Conservation (phyloP, 441 rosid genomes). For the Hura crepitans region DNA sequence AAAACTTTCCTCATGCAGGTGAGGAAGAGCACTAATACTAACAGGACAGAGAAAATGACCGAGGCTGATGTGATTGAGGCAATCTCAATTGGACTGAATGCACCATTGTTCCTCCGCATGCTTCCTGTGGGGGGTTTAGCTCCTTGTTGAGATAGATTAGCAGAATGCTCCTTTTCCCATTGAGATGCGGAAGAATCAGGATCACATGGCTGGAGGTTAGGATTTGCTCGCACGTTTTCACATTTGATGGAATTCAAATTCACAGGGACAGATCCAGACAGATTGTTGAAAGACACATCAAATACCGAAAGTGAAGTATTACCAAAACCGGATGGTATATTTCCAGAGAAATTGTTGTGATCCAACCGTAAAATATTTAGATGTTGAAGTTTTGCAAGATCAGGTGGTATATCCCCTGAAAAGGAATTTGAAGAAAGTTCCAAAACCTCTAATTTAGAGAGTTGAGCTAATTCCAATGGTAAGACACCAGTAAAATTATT, state of each 20-base stretch:
- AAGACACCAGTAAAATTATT: slow-evolving; percentile 36
- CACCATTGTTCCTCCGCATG: slow-evolving; percentile 13
- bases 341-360: slow-evolving; percentile 39
- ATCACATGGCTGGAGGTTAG: slow-evolving; percentile 38
- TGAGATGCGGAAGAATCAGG: slow-evolving; percentile 26
- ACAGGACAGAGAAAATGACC: slow-evolving; percentile 36
- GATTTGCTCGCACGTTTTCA: slow-evolving; percentile 35
- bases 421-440: slow-evolving; percentile 45
- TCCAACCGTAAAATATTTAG: slow-evolving; percentile 34
- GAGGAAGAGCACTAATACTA: slow-evolving; percentile 32
- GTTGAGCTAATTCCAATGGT: slow-evolving; percentile 35
- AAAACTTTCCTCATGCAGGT: slow-evolving; percentile 36
- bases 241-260: slow-evolving; percentile 29
- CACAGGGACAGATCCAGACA: slow-evolving; percentile 39
- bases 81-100: slow-evolving; percentile 38
- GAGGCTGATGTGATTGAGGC: slow-evolving; percentile 44
- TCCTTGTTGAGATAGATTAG: slow-evolving; percentile 32
- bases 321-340: slow-evolving; percentile 36
- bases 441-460: slow-evolving; percentile 32
- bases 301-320: slow-evolving; percentile 34
- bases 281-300: slow-evolving; percentile 42
- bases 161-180: slow-evolving; percentile 36
- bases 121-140: slow-evolving; percentile 27
- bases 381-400: slow-evolving; percentile 30
- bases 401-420: slow-evolving; percentile 38